Conservation (phyloP, 768 basidiomycete genomes). For the Daedaleopsis sinensis region DNA sequence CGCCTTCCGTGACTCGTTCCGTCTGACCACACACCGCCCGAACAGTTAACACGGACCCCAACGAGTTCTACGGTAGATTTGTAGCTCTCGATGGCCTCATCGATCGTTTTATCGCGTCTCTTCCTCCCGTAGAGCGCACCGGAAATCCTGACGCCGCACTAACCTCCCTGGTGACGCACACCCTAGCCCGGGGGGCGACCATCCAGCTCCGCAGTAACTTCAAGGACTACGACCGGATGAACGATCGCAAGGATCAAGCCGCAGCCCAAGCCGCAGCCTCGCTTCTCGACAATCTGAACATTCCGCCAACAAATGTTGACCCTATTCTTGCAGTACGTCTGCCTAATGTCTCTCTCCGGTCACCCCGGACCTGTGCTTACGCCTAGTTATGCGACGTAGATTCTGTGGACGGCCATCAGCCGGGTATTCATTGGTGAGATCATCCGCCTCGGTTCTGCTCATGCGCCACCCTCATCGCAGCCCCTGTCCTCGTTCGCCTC, state of each 20-base stretch:
- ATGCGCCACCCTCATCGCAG: constrained; percentile 12
- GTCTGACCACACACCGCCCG: no score
- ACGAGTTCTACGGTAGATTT: constrained; percentile 19
- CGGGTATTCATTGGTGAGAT: constrained; percentile 25
- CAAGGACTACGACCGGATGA: constrained; percentile 37
- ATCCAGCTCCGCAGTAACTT: constrained; percentile 57
- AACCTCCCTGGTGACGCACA: constrained; percentile 44
- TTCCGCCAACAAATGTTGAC: constrained; percentile 11
- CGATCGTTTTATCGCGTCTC: constrained; percentile 24
- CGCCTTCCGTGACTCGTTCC: no score
- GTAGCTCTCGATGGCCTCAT: constrained; percentile 24
- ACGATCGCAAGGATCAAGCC: constrained; percentile 24
- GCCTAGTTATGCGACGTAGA: constrained; percentile 2
- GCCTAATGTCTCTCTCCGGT: neutral
- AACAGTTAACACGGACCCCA: constrained; percentile 9
- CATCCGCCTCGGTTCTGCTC: constrained; percentile 7
- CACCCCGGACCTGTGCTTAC: neutral
- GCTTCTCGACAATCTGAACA: constrained; percentile 8
- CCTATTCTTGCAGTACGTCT: constrained; percentile 24
- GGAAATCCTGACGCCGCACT: constrained; percentile 6
- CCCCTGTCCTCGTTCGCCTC: neutral
- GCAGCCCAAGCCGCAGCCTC: constrained; percentile 18
- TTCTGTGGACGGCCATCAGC: constrained; percentile 24
- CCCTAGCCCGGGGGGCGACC: constrained; percentile 49
- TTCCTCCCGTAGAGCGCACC: constrained; percentile 22